Evolutionary conservation across 1,284 basidiomycete species (phyloP).

Genomic region (Austroboletus rostrupii): DNA sequence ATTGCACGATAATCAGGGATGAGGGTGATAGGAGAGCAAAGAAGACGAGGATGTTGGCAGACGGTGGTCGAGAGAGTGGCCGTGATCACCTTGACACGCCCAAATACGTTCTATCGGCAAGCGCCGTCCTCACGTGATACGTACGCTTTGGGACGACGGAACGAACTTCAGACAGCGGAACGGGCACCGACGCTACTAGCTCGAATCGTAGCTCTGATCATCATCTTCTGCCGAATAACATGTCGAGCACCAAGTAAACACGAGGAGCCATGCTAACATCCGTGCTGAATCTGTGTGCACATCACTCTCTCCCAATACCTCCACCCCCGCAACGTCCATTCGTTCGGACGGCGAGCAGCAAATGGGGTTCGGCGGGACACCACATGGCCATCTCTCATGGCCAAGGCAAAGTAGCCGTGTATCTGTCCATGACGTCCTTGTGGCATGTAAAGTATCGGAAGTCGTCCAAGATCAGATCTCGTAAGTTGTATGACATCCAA

Average conservation of each 20-base stretch:
- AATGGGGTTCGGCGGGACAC: slow-evolving; percentile 1
- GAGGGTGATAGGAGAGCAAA: slow-evolving; percentile 14
- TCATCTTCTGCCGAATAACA: no score
- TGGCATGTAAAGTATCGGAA: no score
- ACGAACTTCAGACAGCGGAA: background rate
- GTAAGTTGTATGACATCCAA: no score
- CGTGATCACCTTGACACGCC: slow-evolving; percentile 47
- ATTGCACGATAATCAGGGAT: slow-evolving; percentile 18
- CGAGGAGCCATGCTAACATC: slow-evolving; percentile 4
- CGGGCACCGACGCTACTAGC: background rate
- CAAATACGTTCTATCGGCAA: slow-evolving; percentile 31
- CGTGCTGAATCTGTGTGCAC: slow-evolving; percentile 13
- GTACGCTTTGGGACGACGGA: background rate
- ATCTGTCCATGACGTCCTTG: no score
- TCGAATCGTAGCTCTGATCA: no score
- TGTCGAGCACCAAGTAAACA: slow-evolving; percentile 11
- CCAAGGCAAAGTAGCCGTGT: no score
- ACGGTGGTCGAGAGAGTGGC: slow-evolving; percentile 10
- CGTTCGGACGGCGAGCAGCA: slow-evolving; percentile 9
- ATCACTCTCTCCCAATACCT: slow-evolving; percentile 4
- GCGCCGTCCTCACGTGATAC: slow-evolving; percentile 28
- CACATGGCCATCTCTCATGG: no score
- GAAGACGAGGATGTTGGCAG: slow-evolving; percentile 13
- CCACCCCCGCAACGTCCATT: slow-evolving; percentile 9
- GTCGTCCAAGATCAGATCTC: no score